These are phyloP conservation scores for Drechslerella coelobrocha DNA, from an alignment of 2,329 filamentous ascomycete species.

Conservation along the genomic window DNA sequence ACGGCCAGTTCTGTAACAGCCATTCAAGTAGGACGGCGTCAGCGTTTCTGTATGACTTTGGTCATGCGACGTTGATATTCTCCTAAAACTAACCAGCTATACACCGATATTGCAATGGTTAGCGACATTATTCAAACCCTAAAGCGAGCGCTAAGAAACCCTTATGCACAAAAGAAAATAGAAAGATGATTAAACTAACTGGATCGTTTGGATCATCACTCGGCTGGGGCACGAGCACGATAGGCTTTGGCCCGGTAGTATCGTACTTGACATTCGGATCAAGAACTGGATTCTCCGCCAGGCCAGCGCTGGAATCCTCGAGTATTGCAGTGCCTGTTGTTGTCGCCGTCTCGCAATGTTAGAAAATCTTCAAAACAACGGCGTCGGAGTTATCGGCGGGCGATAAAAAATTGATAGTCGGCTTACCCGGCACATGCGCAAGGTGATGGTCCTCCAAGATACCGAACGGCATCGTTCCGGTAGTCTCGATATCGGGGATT, in stretches of 20 bases:
- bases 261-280: conserved; percentile 70
- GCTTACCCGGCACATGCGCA: conserved; percentile 76
- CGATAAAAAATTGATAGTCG: conserved; percentile 10
- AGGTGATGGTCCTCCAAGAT: conserved; percentile 73
- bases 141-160: conserved; percentile 2
- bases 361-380: conserved; percentile 14
- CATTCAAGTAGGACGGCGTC: conserved; percentile 49
- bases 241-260: conserved; percentile 68
- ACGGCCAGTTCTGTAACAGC: conserved; percentile 73
- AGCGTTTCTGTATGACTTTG: background rate
- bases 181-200: conserved; percentile 67
- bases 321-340: conserved; percentile 47
- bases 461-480: conserved; percentile 69
- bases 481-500: conserved; percentile 18
- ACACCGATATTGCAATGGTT: conserved; percentile 15
- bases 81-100: conserved; percentile 25
- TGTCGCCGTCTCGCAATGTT: background rate
- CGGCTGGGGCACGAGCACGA: conserved; percentile 88
- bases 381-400: conserved; percentile 26
- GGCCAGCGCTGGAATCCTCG: conserved; percentile 30
- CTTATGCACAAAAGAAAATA: conserved; percentile 58
- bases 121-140: conserved; percentile 3
- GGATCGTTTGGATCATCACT: conserved; percentile 91
- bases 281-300: conserved; percentile 30
- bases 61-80: conserved; percentile 2